Conservation (phyloP, 805 yeast species). For the Torulaspora maleeae region DNA sequence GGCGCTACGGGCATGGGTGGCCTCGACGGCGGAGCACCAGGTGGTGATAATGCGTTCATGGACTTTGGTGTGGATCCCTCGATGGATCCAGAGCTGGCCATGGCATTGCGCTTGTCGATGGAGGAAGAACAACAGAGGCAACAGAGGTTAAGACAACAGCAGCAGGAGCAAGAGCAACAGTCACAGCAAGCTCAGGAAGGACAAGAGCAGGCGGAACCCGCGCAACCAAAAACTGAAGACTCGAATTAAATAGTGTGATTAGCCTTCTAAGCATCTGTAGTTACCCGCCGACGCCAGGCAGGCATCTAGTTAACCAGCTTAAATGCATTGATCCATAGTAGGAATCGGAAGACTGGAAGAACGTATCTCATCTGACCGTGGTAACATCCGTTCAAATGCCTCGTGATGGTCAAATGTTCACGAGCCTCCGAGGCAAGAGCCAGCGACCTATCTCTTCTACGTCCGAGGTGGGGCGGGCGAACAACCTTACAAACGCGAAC, state of each 20-base stretch:
- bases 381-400: conserved; percentile 6
- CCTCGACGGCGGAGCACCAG: conserved; percentile 42
- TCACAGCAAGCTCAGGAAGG: conserved; percentile 3
- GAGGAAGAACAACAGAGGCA: conserved; percentile 94
- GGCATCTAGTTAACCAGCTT: neutral
- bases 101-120: conserved; percentile 88
- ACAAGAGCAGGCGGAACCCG: conserved; percentile 3
- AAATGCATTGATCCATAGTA: no score
- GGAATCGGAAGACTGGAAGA: no score
- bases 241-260: conserved; percentile 1
- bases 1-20: conserved; percentile 43
- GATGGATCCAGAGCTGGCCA: conserved; percentile 94
- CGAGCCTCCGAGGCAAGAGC: conserved; percentile 19
- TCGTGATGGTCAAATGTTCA: conserved; percentile 18
- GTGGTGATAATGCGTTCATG: conserved; percentile 47
- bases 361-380: neutral
- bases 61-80: conserved; percentile 78
- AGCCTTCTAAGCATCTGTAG: neutral
- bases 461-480: conserved; percentile 12
- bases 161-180: conserved; percentile 11
- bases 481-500: conserved; percentile 25
- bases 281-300: neutral
- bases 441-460: conserved; percentile 11
- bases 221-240: conserved; percentile 2
- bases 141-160: conserved; percentile 55